Evolutionary conservation across 495 filamentous ascomycete genomes (phyloP).

Genomic region (Talaromyces wortmannii): DNA sequence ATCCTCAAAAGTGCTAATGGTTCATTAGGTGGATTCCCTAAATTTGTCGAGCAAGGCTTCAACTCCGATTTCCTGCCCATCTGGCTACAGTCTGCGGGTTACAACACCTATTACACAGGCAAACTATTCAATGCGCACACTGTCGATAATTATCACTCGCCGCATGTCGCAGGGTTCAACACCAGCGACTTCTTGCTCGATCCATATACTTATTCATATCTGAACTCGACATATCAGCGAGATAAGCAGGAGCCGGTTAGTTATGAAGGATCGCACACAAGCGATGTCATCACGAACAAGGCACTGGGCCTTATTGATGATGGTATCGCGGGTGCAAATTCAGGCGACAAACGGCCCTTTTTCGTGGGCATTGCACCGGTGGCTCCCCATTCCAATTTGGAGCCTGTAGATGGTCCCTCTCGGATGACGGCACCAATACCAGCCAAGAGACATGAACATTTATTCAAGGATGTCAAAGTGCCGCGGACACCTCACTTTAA

Average conservation of each 20-base stretch:
- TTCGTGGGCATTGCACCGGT: slow-evolving; percentile 62
- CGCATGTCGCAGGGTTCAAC: slow-evolving; percentile 50
- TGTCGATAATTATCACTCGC: slow-evolving; percentile 49
- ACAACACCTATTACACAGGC: slow-evolving; percentile 67
- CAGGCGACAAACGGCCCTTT: slow-evolving; percentile 45
- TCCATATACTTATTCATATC: slow-evolving; percentile 65
- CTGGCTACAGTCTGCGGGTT: slow-evolving; percentile 65
- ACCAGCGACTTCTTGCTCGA: slow-evolving; percentile 62
- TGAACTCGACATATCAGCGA: slow-evolving; percentile 59
- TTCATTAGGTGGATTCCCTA: slow-evolving; percentile 57
- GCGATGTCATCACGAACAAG: slow-evolving; percentile 57
- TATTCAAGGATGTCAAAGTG: slow-evolving; percentile 31
- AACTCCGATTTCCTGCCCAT: slow-evolving; percentile 62
- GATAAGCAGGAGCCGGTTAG: slow-evolving; percentile 52
- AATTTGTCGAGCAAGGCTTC: slow-evolving; percentile 58
- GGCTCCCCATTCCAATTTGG: slow-evolving; percentile 58
- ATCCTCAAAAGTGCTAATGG: slow-evolving; percentile 3
- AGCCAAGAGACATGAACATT: slow-evolving; percentile 24
- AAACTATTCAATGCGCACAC: slow-evolving; percentile 67
- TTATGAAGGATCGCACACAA: slow-evolving; percentile 50
- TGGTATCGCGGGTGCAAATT: slow-evolving; percentile 23
- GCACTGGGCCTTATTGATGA: slow-evolving; percentile 59
- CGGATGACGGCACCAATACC: slow-evolving; percentile 48
- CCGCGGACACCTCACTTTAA: slow-evolving; percentile 33
- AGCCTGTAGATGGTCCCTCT: slow-evolving; percentile 12